A percentile compares a stretch with the other conserved stretches of the same genome.
These are phyloP conservation scores for Diaporthe vexans DNA, from an alignment of 2,329 filamentous ascomycete species.

Conservation along the genomic window DNA sequence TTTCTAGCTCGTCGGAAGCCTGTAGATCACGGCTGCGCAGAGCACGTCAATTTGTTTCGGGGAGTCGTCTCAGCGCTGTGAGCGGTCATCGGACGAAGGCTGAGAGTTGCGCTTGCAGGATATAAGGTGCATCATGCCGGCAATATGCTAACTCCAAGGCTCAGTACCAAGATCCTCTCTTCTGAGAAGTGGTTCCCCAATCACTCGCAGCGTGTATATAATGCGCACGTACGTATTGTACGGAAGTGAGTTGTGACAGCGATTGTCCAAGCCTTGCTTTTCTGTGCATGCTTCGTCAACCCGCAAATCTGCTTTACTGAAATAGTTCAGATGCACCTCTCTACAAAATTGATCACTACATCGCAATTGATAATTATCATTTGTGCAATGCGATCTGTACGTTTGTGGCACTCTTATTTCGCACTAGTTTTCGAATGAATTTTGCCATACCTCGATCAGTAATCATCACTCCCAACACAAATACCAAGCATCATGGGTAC, in stretches of 20 bases:
- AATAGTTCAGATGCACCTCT: not conserved
- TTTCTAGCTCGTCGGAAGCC: not conserved
- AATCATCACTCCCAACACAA: too few relatives aligned
- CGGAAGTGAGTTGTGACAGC: not conserved
- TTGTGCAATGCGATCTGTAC: not conserved
- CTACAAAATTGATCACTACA: too few relatives aligned
- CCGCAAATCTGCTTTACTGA: not conserved
- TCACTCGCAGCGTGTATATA: too few relatives aligned
- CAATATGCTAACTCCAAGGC: not conserved
- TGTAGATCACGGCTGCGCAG: slow-evolving; percentile 4
- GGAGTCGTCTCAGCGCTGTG: slow-evolving; percentile 13
- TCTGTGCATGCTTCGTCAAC: too few relatives aligned
- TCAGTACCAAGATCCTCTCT: not conserved
- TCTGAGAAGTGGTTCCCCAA: too few relatives aligned
- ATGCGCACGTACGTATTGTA: too few relatives aligned
- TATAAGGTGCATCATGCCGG: not conserved
- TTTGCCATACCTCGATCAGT: not conserved
- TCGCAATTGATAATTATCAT: too few relatives aligned
- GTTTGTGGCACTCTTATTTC: not conserved
- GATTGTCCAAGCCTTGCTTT: not conserved
- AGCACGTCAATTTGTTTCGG: slow-evolving; percentile 12
- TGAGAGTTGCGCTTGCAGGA: not conserved
- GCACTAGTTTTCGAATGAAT: too few relatives aligned
- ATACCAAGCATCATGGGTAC: too few relatives aligned
- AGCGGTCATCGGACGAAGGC: slow-evolving; percentile 15